Percentiles rank a stretch among this genome's conserved stretches.
These are phyloP conservation scores for Leishmania turanica DNA, from an alignment of 208 protist genomes.

Conservation along the genomic window DNA sequence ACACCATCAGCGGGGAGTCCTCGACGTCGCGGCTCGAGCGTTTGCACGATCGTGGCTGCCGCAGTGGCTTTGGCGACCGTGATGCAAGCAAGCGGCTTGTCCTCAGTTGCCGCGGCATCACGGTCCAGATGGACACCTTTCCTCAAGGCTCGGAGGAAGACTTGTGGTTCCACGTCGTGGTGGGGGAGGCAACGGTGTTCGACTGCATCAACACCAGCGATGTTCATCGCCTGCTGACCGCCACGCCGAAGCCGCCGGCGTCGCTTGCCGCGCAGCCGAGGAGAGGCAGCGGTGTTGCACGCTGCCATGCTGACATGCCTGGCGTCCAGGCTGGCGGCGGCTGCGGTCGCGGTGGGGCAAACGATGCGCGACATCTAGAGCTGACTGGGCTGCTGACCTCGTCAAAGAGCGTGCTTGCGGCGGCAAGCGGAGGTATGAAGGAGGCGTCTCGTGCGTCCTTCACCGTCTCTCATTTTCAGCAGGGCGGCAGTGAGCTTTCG, in stretches of 20 bases:
- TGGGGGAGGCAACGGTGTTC: conserved; percentile 49
- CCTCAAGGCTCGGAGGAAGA: conserved; percentile 41
- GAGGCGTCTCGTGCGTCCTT: conserved; percentile 12
- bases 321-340: background rate
- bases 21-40: conserved; percentile 24
- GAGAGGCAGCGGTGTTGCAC: background rate
- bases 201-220: conserved; percentile 66
- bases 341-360: background rate
- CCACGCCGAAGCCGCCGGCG: conserved; percentile 28
- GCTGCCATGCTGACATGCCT: background rate
- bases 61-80: conserved; percentile 44
- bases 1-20: conserved; percentile 12
- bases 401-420: conserved; percentile 29
- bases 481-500: conserved; percentile 32
- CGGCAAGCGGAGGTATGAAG: background rate
- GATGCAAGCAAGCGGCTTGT: conserved; percentile 53
- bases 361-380: conserved; percentile 18
- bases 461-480: conserved; percentile 32
- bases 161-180: conserved; percentile 45
- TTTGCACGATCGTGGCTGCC: conserved; percentile 24
- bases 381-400: conserved; percentile 34
- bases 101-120: conserved; percentile 46
- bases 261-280: background rate
- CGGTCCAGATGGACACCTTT: conserved; percentile 53
- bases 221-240: conserved; percentile 51